phyloP scores from a whole-genome alignment of 768 basidiomycete genomes.

The Punctularia strigosozonata region DNA sequence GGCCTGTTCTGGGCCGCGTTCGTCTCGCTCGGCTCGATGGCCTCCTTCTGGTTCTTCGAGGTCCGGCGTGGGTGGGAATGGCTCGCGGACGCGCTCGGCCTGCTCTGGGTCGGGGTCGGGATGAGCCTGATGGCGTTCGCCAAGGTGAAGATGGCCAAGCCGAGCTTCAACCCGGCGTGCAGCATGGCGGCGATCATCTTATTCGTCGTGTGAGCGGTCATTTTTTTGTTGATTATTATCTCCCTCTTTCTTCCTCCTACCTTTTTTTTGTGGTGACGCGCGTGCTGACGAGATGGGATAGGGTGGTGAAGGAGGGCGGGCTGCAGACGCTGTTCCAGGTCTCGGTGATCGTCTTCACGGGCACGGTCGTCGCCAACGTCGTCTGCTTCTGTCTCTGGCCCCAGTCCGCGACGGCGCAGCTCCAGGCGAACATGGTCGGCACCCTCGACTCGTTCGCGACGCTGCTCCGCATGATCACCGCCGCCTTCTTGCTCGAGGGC shows the following conservation, averaged over 20 bases:
- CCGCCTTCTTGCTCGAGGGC: constrained; percentile 76
- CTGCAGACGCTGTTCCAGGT: constrained; percentile 62
- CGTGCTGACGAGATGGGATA: no score
- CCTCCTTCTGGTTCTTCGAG: constrained; percentile 73
- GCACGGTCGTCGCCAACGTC: constrained; percentile 67
- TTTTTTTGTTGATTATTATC: not conserved
- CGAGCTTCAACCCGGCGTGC: constrained; percentile 84
- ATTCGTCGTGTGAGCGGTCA: constrained; percentile 56
- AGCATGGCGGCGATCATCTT: constrained; percentile 79
- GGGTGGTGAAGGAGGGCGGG: constrained; percentile 86
- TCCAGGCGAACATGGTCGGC: constrained; percentile 77
- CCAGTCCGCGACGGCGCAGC: constrained; percentile 68
- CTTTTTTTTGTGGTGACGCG: not conserved
- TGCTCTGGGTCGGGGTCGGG: constrained; percentile 75
- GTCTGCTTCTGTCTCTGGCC: constrained; percentile 82
- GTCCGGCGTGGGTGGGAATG: constrained; percentile 56
- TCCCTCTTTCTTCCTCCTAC: not conserved
- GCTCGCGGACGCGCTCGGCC: constrained; percentile 61
- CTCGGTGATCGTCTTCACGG: constrained; percentile 65
- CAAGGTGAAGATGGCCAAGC: constrained; percentile 85
- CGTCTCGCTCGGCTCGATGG: constrained; percentile 67
- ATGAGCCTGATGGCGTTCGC: constrained; percentile 81
- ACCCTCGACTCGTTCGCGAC: constrained; percentile 85
- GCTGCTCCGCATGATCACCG: constrained; percentile 68
- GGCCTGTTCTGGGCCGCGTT: constrained; percentile 60